Evolutionary conservation across 306 rosid species (phyloP).

Genomic region (Dryas octopetala): DNA sequence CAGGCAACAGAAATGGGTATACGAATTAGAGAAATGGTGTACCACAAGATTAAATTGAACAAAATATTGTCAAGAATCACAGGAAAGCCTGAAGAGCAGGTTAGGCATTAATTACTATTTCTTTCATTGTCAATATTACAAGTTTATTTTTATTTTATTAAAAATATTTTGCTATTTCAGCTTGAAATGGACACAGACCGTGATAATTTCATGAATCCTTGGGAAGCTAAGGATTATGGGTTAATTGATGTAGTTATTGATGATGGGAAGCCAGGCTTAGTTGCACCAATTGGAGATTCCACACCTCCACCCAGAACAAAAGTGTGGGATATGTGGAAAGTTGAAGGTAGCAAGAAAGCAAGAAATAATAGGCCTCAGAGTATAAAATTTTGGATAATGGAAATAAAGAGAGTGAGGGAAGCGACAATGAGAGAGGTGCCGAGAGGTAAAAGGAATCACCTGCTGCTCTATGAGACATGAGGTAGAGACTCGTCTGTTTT

Average conservation of each 20-base stretch:
- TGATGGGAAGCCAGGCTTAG: constrained; percentile 89
- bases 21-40: constrained; percentile 78
- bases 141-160: background rate
- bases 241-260: constrained; percentile 80
- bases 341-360: constrained; percentile 54
- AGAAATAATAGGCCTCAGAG: constrained; percentile 70
- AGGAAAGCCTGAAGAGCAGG: constrained; percentile 77
- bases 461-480: constrained; percentile 45
- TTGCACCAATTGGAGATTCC: constrained; percentile 74
- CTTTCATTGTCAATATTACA: constrained; percentile 4
- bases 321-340: constrained; percentile 56
- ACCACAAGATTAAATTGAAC: constrained; percentile 84
- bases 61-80: constrained; percentile 83
- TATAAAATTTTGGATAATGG: constrained; percentile 41
- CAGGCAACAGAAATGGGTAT: constrained; percentile 81
- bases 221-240: constrained; percentile 94
- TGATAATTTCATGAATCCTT: constrained; percentile 87
- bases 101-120: constrained; percentile 25
- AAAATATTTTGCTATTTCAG: constrained; percentile 38
- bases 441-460: constrained; percentile 50
- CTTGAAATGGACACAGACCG: constrained; percentile 76
- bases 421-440: constrained; percentile 40
- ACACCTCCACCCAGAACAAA: constrained; percentile 69
- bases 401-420: constrained; percentile 29
- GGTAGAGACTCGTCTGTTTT: background rate